phyloP scores from a whole-genome alignment of 192 early-diverging fungal species.

The Umbelopsis isabellina region DNA sequence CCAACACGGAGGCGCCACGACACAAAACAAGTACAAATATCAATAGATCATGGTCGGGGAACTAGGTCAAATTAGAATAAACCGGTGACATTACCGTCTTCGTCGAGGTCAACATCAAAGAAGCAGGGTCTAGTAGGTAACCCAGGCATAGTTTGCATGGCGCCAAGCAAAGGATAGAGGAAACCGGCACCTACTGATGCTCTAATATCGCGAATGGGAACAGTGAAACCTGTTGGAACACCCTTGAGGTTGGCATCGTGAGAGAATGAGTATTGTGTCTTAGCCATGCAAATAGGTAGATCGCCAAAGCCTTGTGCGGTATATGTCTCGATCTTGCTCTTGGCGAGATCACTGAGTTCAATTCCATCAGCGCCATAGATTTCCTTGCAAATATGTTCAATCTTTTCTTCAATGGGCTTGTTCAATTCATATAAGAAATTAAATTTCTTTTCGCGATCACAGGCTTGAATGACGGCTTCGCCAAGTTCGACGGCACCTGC shows the following conservation, averaged over 20 bases:
- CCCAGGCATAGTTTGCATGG: conserved; percentile 99
- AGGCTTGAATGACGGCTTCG: conserved; percentile 79
- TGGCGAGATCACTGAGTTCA: conserved; percentile 80
- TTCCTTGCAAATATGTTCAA: conserved; percentile 87
- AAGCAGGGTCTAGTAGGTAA: conserved; percentile 95
- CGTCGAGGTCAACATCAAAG: conserved; percentile 95
- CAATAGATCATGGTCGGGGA: neutral
- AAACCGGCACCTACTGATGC: conserved; percentile 97
- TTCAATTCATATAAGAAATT: conserved; percentile 88
- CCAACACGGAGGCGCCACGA: neutral
- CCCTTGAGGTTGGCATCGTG: conserved; percentile 92
- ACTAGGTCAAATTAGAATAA: conserved; percentile 69
- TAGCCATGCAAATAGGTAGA: conserved; percentile 98
- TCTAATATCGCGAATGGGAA: conserved; percentile 94
- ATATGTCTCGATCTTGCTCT: conserved; percentile 87
- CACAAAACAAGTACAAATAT: neutral
- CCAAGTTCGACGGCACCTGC: conserved; percentile 87
- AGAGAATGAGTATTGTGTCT: conserved; percentile 94
- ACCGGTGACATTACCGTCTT: conserved; percentile 82
- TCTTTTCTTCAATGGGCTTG: conserved; percentile 84
- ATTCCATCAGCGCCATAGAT: conserved; percentile 97
- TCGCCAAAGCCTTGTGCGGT: conserved; percentile 84
- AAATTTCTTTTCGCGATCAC: conserved; percentile 61
- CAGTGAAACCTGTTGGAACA: conserved; percentile 88
- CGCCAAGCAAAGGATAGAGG: conserved; percentile 93